A percentile compares a stretch with the other conserved stretches of the same genome.
Conservation (phyloP, 208 protist genomes). For the Sergeia podlipaevii region DNA sequence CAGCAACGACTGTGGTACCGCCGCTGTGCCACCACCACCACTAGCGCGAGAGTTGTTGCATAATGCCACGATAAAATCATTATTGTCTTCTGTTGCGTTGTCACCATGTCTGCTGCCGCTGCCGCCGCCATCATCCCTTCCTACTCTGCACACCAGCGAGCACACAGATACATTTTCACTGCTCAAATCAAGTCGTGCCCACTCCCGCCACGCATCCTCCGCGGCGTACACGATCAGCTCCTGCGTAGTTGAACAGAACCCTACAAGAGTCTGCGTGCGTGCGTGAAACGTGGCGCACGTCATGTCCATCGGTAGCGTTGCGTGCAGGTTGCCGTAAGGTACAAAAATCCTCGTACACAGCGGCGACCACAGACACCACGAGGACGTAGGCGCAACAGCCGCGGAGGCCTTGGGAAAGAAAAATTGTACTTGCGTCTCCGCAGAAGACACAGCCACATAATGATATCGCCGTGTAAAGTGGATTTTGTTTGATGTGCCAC, state of each 20-base stretch:
- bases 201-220: conserved; percentile 8
- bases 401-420: conserved; percentile 4
- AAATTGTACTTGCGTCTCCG: conserved; percentile 18
- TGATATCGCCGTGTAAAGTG: conserved; percentile 17
- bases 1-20: too few species aligned
- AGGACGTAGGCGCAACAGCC: too few species aligned
- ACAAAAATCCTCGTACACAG: conserved; percentile 15
- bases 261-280: conserved; percentile 15
- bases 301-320: conserved; percentile 16
- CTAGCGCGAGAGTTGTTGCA: too few species aligned
- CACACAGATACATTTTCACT: not conserved
- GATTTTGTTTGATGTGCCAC: not conserved
- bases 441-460: conserved; percentile 14
- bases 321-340: conserved; percentile 1
- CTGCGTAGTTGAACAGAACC: conserved; percentile 14
- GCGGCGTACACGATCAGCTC: conserved; percentile 24
- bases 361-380: conserved; percentile 31
- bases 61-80: too few species aligned
- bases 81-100: too few species aligned
- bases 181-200: not conserved
- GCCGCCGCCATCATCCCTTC: too few species aligned
- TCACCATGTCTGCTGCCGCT: too few species aligned
- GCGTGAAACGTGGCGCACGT: conserved; percentile 26
- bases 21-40: too few species aligned
- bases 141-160: too few species aligned